Percentiles rank a stretch among this genome's conserved stretches.
phyloP scores from a whole-genome alignment of 768 basidiomycete genomes.

The Exidia glandulosa region DNA sequence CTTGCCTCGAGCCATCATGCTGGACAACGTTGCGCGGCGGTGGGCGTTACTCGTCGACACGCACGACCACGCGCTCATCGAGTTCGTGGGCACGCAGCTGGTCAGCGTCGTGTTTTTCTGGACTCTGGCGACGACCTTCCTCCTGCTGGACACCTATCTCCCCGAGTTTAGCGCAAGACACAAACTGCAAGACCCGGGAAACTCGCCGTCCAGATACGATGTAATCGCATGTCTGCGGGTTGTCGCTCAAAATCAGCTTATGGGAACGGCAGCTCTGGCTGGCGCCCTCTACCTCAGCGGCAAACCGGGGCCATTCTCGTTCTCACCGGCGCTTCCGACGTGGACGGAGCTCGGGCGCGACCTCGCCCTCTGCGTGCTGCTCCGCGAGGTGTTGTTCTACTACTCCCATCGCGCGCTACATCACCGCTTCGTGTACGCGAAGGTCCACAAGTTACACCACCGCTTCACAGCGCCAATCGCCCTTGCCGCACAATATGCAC shows the following conservation, averaged over 20 bases:
- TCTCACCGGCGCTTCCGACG: constrained; percentile 13
- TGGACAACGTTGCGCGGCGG: background rate
- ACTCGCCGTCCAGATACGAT: constrained; percentile 15
- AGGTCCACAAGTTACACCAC: constrained; percentile 22
- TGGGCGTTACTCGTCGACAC: background rate
- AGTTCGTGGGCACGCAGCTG: constrained; percentile 14
- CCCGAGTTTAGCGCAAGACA: constrained; percentile 16
- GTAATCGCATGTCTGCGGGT: constrained; percentile 15
- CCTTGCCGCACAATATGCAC: constrained; percentile 19
- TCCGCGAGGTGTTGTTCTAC: constrained; percentile 22
- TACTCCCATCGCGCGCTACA: constrained; percentile 21
- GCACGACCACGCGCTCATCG: constrained; percentile 4
- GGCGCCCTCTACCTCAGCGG: background rate
- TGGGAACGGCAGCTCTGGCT: constrained; percentile 15
- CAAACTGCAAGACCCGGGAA: constrained; percentile 18
- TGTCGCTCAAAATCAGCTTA: constrained; percentile 16
- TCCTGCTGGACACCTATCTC: constrained; percentile 9
- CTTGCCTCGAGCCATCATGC: background rate
- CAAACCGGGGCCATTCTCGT: constrained; percentile 10
- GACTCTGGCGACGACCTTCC: constrained; percentile 11
- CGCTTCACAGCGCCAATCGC: constrained; percentile 23
- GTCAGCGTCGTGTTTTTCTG: constrained; percentile 18
- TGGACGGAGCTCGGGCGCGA: constrained; percentile 11
- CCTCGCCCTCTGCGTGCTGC: constrained; percentile 11
- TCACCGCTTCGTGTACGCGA: constrained; percentile 15